Evolutionary conservation across 73 alveolate genomes (phyloP).

Genomic region (Paramecium bursaria): DNA sequence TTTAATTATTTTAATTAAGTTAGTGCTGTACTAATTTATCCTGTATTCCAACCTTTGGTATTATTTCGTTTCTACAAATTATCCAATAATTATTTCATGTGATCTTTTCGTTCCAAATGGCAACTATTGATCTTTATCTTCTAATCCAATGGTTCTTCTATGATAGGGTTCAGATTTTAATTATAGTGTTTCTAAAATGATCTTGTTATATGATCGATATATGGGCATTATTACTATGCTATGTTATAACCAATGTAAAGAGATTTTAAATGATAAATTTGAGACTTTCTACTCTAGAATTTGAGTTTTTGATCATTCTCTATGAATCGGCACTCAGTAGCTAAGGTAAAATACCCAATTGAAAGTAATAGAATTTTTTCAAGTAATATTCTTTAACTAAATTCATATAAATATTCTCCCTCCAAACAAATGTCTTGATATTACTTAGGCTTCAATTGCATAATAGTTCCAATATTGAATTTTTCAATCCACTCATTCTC

Average conservation of each 20-base stretch:
- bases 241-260: background rate
- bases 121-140: too few species aligned
- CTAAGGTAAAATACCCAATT: constrained; percentile 10
- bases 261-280: constrained; percentile 4
- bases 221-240: background rate
- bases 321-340: constrained; percentile 17
- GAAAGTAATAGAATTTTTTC: constrained; percentile 5
- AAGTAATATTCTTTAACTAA: constrained; percentile 10
- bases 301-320: constrained; percentile 24
- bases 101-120: too few species aligned
- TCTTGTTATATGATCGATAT: constrained; percentile 1
- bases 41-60: too few species aligned
- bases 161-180: background rate
- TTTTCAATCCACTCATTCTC: constrained; percentile 16
- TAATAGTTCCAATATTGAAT: background rate
- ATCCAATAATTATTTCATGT: too few species aligned
- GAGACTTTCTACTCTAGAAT: too few species aligned
- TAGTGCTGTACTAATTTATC: too few species aligned
- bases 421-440: constrained; percentile 34
- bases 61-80: too few species aligned
- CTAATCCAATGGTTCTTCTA: too few species aligned
- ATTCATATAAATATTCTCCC: constrained; percentile 42
- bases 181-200: constrained; percentile 10
- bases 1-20: too few species aligned
- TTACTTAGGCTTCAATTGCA: background rate